phyloP scores from a whole-genome alignment of 352 stramenopile genomes.

The Aphanomyces stellatus region DNA sequence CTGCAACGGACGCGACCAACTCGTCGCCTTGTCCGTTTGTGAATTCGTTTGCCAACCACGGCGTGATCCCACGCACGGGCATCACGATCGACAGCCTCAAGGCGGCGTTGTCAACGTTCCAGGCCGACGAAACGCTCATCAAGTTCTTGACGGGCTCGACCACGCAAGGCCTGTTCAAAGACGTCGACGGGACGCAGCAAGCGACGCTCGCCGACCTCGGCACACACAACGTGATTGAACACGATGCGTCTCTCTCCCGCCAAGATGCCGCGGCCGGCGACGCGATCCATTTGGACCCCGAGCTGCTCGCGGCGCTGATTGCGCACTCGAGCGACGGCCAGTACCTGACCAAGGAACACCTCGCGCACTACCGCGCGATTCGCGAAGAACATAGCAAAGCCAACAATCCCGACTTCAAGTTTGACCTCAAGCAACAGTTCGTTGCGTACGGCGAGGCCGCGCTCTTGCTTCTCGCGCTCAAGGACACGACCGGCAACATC shows the following conservation, averaged over 20 bases:
- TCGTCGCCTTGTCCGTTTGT: slow-evolving; percentile 43
- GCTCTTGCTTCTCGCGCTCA: slow-evolving; percentile 39
- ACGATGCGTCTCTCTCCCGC: slow-evolving; percentile 63
- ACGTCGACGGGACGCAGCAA: neutral
- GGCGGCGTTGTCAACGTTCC: neutral
- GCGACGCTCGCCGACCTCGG: slow-evolving; percentile 44
- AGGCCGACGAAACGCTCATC: neutral
- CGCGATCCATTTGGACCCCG: slow-evolving; percentile 43
- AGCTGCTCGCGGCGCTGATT: slow-evolving; percentile 33
- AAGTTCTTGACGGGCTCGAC: neutral
- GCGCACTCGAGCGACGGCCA: slow-evolving; percentile 24
- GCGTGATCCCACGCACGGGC: slow-evolving; percentile 47
- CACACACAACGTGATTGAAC: slow-evolving; percentile 55
- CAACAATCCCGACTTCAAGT: slow-evolving; percentile 34
- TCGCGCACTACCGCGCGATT: slow-evolving; percentile 39
- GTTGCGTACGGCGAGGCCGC: slow-evolving; percentile 40
- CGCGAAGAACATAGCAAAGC: slow-evolving; percentile 36
- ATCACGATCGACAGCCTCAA: slow-evolving; percentile 50
- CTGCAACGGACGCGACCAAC: slow-evolving; percentile 6
- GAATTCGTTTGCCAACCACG: slow-evolving; percentile 66
- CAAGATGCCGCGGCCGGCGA: slow-evolving; percentile 37
- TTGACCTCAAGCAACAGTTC: slow-evolving; percentile 30
- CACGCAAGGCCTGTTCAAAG: neutral
- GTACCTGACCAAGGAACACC: slow-evolving; percentile 27
- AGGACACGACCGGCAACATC: slow-evolving; percentile 22